These are phyloP conservation scores for Saccharomycopsis sp. DNA, from an alignment of 805 yeast species.

Conservation along the genomic window DNA sequence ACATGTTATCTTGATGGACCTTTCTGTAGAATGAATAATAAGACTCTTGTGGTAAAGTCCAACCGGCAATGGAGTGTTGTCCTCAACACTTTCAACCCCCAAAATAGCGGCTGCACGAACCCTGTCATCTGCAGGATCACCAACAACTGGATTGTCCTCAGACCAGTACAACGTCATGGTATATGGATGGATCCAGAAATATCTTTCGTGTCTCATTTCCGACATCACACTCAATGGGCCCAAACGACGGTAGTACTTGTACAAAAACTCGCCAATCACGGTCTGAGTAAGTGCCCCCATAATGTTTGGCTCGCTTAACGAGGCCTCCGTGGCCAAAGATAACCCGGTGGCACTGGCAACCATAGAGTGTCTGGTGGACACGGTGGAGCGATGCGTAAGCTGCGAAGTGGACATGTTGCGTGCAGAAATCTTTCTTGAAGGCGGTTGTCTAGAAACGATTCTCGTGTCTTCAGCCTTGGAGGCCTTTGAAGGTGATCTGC, in stretches of 20 bases:
- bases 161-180: slow-evolving; percentile 89
- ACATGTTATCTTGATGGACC: slow-evolving; percentile 72
- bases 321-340: slow-evolving; percentile 46
- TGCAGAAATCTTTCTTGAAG: slow-evolving; percentile 13
- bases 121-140: slow-evolving; percentile 54
- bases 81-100: slow-evolving; percentile 71
- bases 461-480: neutral
- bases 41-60: slow-evolving; percentile 84
- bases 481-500: slow-evolving; percentile 10
- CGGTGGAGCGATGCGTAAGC: slow-evolving; percentile 11
- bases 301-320: slow-evolving; percentile 60
- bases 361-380: slow-evolving; percentile 22
- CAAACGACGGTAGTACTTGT: slow-evolving; percentile 72
- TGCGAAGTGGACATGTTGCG: slow-evolving; percentile 12
- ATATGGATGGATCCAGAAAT: slow-evolving; percentile 95
- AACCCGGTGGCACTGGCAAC: slow-evolving; percentile 29
- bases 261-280: slow-evolving; percentile 83
- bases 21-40: slow-evolving; percentile 53
- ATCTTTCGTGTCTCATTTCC: slow-evolving; percentile 80
- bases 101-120: slow-evolving; percentile 76
- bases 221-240: slow-evolving; percentile 66
- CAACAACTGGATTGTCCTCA: slow-evolving; percentile 62
- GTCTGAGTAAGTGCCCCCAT: slow-evolving; percentile 85
- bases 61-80: slow-evolving; percentile 79
- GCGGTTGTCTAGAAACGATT: slow-evolving; percentile 8